Evolutionary conservation across 495 filamentous ascomycete genomes (phyloP).

Genomic region (Hyaloscypha hepaticicola): DNA sequence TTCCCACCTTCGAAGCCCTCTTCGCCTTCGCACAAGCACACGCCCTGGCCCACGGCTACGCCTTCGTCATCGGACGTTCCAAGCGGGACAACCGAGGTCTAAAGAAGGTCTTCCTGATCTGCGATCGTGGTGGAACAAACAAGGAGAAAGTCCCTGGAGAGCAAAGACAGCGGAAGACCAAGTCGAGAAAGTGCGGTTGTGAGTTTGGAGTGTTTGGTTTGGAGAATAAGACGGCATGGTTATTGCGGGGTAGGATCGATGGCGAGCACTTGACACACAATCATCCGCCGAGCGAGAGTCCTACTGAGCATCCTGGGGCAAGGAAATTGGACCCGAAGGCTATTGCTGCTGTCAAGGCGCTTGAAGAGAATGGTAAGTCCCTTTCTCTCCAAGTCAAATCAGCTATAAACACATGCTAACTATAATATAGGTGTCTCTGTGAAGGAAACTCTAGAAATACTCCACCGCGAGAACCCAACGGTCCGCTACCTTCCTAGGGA

Average conservation of each 20-base stretch:
- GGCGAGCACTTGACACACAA: constrained; percentile 50
- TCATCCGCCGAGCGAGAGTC: constrained; percentile 55
- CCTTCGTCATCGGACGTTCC: constrained; percentile 56
- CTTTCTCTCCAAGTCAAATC: constrained; percentile 12
- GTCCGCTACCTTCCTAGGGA: constrained; percentile 54
- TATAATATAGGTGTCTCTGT: constrained; percentile 48
- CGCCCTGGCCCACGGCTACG: constrained; percentile 56
- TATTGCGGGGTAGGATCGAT: constrained; percentile 53
- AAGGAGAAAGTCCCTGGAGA: constrained; percentile 47
- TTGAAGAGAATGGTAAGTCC: constrained; percentile 51
- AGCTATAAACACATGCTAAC: constrained; percentile 24
- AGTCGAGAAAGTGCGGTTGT: constrained; percentile 56
- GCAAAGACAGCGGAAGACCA: constrained; percentile 54
- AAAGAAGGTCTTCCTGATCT: constrained; percentile 59
- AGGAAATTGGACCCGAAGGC: constrained; percentile 57
- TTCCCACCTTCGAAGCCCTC: constrained; percentile 52
- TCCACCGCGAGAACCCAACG: constrained; percentile 54
- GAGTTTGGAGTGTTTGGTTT: constrained; percentile 59
- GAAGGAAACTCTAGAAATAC: constrained; percentile 53
- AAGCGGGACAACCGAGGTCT: constrained; percentile 55
- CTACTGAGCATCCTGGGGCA: constrained; percentile 53
- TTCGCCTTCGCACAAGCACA: constrained; percentile 52
- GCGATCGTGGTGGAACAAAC: constrained; percentile 52
- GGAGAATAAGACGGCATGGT: constrained; percentile 56
- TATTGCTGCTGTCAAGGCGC: constrained; percentile 53